Base-by-base conservation (phyloP, 768 basidiomycete genomes). In the Hysterangium stoloniferum region DNA sequence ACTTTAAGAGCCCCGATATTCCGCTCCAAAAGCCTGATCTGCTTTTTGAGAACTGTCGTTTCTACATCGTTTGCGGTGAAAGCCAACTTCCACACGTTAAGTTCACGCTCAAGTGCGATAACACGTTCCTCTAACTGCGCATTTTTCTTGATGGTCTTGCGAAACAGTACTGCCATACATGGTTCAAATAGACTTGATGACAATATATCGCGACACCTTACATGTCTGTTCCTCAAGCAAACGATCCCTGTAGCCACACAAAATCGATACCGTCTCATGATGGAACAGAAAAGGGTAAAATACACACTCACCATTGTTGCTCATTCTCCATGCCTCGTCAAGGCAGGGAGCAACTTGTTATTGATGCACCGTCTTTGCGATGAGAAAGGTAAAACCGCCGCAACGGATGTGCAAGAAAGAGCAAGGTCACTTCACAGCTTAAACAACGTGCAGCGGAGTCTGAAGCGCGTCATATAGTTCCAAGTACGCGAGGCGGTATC, bases 31-130 rank as follows among this genome's bases (percentile, higher is more conserved):
- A 70, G 73, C 24, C 77, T 75, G 50, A 85, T 72, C 54, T 86
- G 84, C 58, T 74, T 66, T 59, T 84, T 80, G 58, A 85, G 73
- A 50, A 79, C 71, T 46, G 77, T 69, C 47, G 84, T 69, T 57
- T 81, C 80, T 69, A 74, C 76, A 61, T 84, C 80, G 75, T 82
- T 47, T 12, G 22, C 46, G 68, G 61, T 84, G 82, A 51, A 31
- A 20, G 83, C 84, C 58, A 78, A 77, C 64, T 83, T 84, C 81
- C 82, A 84, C 22, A 82, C 76, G 17, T 71, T 68, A 24, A 86
- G 68, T 64, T 88, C 84, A 35, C 78, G 67, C 61, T 86, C 83
- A 36, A 87, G 72, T 57, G 84, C 82, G 29, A 74, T 68, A 42
- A 86, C 74, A 52, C 80, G 75, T 43, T 68, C 72, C 66, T 85